These are phyloP conservation scores for Pyrenophora teres DNA, from an alignment of 2,329 filamentous ascomycete species.

Conservation along the genomic window DNA sequence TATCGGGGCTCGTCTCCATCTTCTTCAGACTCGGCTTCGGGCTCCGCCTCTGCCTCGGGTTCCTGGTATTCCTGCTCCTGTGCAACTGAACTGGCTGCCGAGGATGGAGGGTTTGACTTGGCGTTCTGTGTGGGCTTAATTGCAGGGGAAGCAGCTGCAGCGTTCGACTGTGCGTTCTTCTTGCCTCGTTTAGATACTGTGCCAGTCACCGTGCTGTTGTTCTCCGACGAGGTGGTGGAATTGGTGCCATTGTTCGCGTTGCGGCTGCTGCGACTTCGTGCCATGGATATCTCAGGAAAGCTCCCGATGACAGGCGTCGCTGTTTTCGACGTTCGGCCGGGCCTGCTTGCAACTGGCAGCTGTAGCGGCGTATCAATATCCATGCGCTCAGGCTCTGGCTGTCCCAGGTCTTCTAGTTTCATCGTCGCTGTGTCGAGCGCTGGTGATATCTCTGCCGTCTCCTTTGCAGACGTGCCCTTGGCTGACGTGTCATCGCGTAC, in stretches of 20 bases:
- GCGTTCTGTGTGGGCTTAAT: slow-evolving; percentile 27
- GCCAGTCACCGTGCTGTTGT: slow-evolving; percentile 44
- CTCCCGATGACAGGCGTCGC: slow-evolving; percentile 53
- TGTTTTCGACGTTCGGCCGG: slow-evolving; percentile 53
- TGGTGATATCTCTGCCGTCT: slow-evolving; percentile 28
- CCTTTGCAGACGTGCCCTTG: slow-evolving; percentile 39
- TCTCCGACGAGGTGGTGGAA: slow-evolving; percentile 48
- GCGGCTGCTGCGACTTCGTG: slow-evolving; percentile 50
- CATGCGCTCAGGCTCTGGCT: slow-evolving; percentile 50
- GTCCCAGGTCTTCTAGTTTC: slow-evolving; percentile 57
- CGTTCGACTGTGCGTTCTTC: slow-evolving; percentile 34
- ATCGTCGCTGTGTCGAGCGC: slow-evolving; percentile 56
- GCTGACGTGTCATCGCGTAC: slow-evolving; percentile 29
- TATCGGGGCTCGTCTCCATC: slow-evolving; percentile 61
- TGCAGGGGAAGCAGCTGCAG: slow-evolving; percentile 34
- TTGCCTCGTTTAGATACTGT: slow-evolving; percentile 46
- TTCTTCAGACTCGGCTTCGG: slow-evolving; percentile 43
- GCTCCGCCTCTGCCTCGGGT: slow-evolving; percentile 40
- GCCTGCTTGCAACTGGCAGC: slow-evolving; percentile 39
- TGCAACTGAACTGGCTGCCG: slow-evolving; percentile 37
- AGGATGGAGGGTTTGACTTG: slow-evolving; percentile 42
- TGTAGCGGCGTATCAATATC: slow-evolving; percentile 40
- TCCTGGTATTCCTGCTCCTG: slow-evolving; percentile 42
- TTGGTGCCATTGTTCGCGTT: slow-evolving; percentile 46
- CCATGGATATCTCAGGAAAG: slow-evolving; percentile 51